Evolutionary conservation across 2,329 filamentous ascomycete genomes (phyloP), one percentile per base, ranked within the genome.

Genomic region (Sporothrix pallida): DNA sequence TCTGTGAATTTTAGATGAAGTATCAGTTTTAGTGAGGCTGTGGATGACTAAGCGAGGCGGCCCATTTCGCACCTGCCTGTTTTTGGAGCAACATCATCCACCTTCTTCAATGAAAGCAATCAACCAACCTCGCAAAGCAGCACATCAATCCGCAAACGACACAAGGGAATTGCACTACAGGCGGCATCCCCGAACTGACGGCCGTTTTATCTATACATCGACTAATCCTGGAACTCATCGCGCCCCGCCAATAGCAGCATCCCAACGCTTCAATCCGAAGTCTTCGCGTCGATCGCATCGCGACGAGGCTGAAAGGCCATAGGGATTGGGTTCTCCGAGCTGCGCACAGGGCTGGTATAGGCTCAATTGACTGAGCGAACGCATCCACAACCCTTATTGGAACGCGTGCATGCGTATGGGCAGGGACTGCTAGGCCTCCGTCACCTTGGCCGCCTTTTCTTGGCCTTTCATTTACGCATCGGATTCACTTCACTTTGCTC

Each of bases 71-170:
- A 10, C 6, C 60, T 20, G 9, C 20, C 37, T 44, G 37, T 20
- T 67, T 26, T 48, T 48, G 3, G 62, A 26, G 42, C 42, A 48
- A 67, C 12, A 26, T 42, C 12, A 37, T 37, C 31, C 31, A 37
- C 31, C 46, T 60, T 17, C 10, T 26, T 26, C 10, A 67, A 48
- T 48, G 42, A 48, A 23, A 48, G n/a, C 42, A 48, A 67, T 6
- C 42, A n/a, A 26, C 42, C 42, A 26, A 48, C 62, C 10, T 48
- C 62, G 23, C 62, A 23, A 65, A 48, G 17, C 56, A 60, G 15
- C 62, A 17, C 62, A 20, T 23, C 12, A 13, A 68, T 46, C 23
- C 44, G 23, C 65, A 68, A 37, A 68, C 15, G 65, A 68, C 65
- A 17, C 17, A n/a, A 15, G n/a, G 9, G 2, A 20, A 15, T 26